A percentile compares a stretch with the other conserved stretches of the same genome.
phyloP scores from a whole-genome alignment of 148 eudicot genomes.

The Rhododendron ovatum region DNA sequence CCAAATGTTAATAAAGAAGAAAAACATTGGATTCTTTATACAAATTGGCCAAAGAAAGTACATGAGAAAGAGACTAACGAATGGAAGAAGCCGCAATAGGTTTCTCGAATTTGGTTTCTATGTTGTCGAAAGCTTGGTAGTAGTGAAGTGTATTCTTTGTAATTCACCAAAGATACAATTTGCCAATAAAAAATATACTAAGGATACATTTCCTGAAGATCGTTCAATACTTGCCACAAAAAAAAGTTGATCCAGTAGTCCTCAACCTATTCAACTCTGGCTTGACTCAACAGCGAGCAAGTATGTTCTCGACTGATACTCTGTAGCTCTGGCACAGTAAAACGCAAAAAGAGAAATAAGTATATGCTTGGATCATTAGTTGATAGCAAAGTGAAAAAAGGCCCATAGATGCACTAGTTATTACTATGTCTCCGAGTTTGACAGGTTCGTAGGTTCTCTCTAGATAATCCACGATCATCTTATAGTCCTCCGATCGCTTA shows the following conservation, averaged over 20 bases:
- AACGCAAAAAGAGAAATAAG: background rate
- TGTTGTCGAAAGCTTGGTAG: too few species aligned
- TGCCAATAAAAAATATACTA: too few species aligned
- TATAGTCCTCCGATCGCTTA: constrained; percentile 60
- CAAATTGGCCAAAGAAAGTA: background rate
- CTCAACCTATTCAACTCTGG: background rate
- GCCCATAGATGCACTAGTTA: background rate
- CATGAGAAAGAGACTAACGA: too few species aligned
- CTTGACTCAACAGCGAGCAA: constrained; percentile 50
- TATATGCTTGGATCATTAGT: background rate
- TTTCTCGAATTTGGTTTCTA: too few species aligned
- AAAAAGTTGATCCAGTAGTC: too few species aligned
- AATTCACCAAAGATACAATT: too few species aligned
- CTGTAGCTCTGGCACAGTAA: constrained; percentile 49
- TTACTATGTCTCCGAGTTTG: constrained; percentile 67
- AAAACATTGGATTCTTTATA: background rate
- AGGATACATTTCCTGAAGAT: too few species aligned
- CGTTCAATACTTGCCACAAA: too few species aligned
- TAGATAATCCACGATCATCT: constrained; percentile 68
- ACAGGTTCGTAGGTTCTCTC: constrained; percentile 80
- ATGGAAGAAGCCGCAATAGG: too few species aligned
- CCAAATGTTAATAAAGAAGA: background rate
- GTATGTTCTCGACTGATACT: constrained; percentile 26
- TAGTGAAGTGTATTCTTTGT: too few species aligned
- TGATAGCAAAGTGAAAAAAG: background rate